Base-by-base conservation (phyloP, 805 yeast genomes). In the Candida caryicola region DNA sequence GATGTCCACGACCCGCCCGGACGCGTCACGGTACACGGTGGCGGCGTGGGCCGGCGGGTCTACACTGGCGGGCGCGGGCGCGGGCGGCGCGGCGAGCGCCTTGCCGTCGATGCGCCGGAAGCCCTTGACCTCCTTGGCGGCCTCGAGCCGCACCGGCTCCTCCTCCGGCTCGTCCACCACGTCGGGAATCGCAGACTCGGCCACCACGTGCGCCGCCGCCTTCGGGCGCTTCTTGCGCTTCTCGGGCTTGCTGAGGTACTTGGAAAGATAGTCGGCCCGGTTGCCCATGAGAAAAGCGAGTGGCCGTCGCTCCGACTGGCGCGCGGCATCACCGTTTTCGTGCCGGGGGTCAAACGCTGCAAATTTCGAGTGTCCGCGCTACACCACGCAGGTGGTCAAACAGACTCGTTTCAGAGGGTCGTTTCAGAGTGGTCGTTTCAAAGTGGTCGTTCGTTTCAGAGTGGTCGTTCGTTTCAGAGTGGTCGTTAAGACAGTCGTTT, bases 11-110 rank as follows among this genome's bases (percentile, higher is more conserved):
- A 64, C 66, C 23, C 74, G 62, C 13, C 95, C 95, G 1, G 70
- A 52, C 2, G 73, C 61, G 52, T 85, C 91, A 66, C 93, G 73
- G 49, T 73, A 75, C 0, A 78, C 64, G 0, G 84, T 79, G 29
- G 60, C 9, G 17, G 18, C 23, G 15, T 33, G 29, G 14, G 25
- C 7, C 7, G 7, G 25, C 10, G 7, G 9, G 9, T 21, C 9
- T 10, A 7, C 9, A 21, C 10, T 7, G 10, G 7, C 10, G 25
- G 25, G 7, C 7, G 33, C 29, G 15, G 25, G 14, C 3, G 29
- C 36, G 2, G 39, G 36, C 4, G 23, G 29, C 18, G 31, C 28
- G 4, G 33, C 42, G 9, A 4, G 12, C 4, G 33, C 19, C 5
- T 62, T 60, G 36, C 49, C 52, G 37, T 67, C 73, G 21, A 67